Evolutionary conservation across 768 basidiomycete species (phyloP).

Genomic region (Serpula lacrymans): DNA sequence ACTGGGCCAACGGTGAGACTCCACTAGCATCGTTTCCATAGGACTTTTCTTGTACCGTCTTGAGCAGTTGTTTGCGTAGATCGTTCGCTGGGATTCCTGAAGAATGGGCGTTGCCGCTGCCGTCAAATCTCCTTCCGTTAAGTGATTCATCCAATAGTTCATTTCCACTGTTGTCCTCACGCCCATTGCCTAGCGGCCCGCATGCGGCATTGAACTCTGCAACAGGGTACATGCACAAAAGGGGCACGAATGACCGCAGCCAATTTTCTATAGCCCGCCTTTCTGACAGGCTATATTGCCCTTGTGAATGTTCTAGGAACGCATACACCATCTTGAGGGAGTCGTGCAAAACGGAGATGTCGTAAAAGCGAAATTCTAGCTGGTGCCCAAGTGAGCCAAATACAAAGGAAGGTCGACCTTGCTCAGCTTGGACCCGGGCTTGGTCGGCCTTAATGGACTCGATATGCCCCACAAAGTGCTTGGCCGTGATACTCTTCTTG

Average conservation of each 20-base stretch:
- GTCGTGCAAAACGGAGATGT: conserved; percentile 82
- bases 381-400: conserved; percentile 60
- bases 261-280: conserved; percentile 82
- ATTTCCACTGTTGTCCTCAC: conserved; percentile 31
- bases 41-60: conserved; percentile 64
- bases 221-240: conserved; percentile 67
- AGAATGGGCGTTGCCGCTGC: conserved; percentile 39
- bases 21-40: conserved; percentile 26
- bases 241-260: conserved; percentile 78
- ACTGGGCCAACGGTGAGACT: conserved; percentile 26
- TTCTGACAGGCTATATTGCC: conserved; percentile 71
- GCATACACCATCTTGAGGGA: conserved; percentile 85
- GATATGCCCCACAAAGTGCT: conserved; percentile 78
- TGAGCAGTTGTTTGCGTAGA: conserved; percentile 75
- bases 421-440: conserved; percentile 30
- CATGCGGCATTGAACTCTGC: conserved; percentile 66
- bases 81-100: conserved; percentile 60
- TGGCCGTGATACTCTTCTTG: conserved; percentile 87
- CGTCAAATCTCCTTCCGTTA: conserved; percentile 43
- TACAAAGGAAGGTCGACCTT: conserved; percentile 34
- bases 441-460: conserved; percentile 66
- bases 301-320: conserved; percentile 85
- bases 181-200: conserved; percentile 49
- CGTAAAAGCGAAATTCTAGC: conserved; percentile 74
- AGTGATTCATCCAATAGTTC: conserved; percentile 16